Evolutionary conservation across 139 green algal genomes (phyloP).

Genomic region (Astrephomene gubernaculifera): DNA sequence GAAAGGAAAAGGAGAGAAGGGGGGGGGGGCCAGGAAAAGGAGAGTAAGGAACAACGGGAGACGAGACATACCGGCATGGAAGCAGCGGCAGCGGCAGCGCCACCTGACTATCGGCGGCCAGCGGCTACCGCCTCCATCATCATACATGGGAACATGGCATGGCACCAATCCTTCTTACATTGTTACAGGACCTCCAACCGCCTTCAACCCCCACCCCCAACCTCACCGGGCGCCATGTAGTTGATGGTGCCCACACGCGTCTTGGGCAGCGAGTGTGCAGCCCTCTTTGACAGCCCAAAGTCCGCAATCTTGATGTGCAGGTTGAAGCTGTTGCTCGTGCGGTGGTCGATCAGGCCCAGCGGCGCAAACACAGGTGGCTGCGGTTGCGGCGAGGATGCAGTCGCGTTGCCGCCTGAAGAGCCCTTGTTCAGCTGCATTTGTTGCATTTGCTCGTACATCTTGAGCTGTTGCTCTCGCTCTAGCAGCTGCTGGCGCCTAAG

Average conservation of each 20-base stretch:
- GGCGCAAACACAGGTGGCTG: background rate
- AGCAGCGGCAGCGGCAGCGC: too few species aligned
- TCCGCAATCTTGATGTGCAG: constrained; percentile 41
- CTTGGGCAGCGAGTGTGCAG: constrained; percentile 37
- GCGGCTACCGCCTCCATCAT: too few species aligned
- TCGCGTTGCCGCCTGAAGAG: background rate
- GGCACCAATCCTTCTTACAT: too few species aligned
- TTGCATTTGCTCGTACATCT: constrained; percentile 14
- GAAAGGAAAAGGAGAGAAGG: background rate
- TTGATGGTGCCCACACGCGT: constrained; percentile 42
- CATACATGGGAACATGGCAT: too few species aligned
- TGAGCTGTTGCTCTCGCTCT: constrained; percentile 31
- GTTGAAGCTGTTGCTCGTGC: constrained; percentile 43
- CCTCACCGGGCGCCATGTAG: constrained; percentile 38
- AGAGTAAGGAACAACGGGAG: too few species aligned
- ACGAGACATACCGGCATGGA: too few species aligned
- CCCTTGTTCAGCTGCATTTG: background rate
- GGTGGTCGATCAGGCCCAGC: constrained; percentile 14
- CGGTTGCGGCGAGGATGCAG: background rate
- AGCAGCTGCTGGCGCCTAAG: constrained; percentile 27
- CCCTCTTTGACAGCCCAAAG: constrained; percentile 27
- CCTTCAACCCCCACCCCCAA: background rate
- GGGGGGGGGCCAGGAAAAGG: background rate
- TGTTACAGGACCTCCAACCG: too few species aligned
- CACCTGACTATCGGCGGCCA: too few species aligned